Evolutionary conservation across 2,329 filamentous ascomycete species (phyloP).

Genomic region (Fusarium sp.): DNA sequence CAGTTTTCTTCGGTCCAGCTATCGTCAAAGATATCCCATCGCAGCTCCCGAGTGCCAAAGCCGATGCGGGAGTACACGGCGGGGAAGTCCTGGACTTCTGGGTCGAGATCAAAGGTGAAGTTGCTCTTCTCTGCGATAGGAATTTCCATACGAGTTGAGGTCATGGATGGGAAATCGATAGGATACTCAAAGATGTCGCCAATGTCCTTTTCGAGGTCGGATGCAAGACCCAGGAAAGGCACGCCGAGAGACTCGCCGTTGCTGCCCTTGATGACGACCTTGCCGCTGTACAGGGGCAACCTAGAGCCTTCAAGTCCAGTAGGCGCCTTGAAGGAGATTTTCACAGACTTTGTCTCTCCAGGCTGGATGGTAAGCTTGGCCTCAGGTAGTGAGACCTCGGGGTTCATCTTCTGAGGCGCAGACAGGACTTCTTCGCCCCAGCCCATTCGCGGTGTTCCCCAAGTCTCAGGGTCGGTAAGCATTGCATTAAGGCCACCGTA

Average conservation of each 20-base stretch:
- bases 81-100: background rate
- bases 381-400: background rate
- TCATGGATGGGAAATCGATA: background rate
- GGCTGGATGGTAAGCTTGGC: background rate
- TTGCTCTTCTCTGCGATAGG: background rate
- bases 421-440: background rate
- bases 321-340: constrained; percentile 1
- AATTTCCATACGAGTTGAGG: background rate
- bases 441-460: background rate
- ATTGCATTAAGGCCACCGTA: background rate
- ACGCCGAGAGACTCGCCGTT: background rate
- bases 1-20: background rate
- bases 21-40: background rate
- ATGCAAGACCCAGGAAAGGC: background rate
- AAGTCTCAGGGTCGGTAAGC: background rate
- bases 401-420: background rate
- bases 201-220: background rate
- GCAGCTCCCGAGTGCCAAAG: background rate
- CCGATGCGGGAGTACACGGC: background rate
- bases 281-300: background rate
- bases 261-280: background rate
- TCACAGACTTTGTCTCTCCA: background rate
- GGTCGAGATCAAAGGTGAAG: background rate
- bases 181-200: background rate
- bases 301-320: background rate